Percentiles rank a stretch among this genome's conserved stretches.
phyloP scores from a whole-genome alignment of 768 basidiomycete genomes.

The Psilocybe cyanescens region DNA sequence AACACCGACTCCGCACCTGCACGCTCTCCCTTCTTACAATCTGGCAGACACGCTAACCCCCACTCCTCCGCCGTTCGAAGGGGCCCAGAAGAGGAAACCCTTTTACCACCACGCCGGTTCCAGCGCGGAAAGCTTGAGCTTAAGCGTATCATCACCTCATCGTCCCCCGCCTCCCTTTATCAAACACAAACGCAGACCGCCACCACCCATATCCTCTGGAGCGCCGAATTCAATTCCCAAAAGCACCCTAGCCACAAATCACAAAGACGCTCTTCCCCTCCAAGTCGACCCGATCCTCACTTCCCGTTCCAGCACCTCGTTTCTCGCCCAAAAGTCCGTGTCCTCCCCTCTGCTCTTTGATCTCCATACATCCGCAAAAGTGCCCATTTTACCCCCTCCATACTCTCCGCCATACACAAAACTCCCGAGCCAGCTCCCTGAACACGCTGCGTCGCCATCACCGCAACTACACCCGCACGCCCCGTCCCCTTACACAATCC shows the following conservation, averaged over 20 bases:
- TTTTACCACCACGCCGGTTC: conserved; percentile 1
- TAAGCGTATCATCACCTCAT: not conserved
- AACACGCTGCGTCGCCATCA: not conserved
- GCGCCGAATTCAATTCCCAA: too few relatives aligned
- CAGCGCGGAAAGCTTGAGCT: not conserved
- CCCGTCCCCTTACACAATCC: conserved; percentile 7
- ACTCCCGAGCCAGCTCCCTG: not conserved
- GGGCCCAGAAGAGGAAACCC: conserved; percentile 1
- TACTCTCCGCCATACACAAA: conserved; percentile 7
- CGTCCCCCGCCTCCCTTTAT: not conserved
- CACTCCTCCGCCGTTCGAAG: conserved; percentile 1
- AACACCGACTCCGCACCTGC: not conserved
- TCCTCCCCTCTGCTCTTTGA: conserved; percentile 24
- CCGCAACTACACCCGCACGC: not conserved
- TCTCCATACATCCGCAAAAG: not conserved
- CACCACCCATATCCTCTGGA: too few relatives aligned
- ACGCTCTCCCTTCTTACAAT: not conserved
- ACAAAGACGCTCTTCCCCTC: too few relatives aligned
- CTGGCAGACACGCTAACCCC: conserved; percentile 2
- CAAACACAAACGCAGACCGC: conserved; percentile 2
- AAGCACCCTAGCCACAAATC: too few relatives aligned
- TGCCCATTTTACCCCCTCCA: conserved; percentile 15
- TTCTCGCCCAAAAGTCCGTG: conserved; percentile 17
- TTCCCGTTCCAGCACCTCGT: conserved; percentile 16
- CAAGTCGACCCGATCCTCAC: conserved; percentile 24